Conservation (phyloP, 2,329 filamentous ascomycete genomes). For the Talaromyces amestolkiae region DNA sequence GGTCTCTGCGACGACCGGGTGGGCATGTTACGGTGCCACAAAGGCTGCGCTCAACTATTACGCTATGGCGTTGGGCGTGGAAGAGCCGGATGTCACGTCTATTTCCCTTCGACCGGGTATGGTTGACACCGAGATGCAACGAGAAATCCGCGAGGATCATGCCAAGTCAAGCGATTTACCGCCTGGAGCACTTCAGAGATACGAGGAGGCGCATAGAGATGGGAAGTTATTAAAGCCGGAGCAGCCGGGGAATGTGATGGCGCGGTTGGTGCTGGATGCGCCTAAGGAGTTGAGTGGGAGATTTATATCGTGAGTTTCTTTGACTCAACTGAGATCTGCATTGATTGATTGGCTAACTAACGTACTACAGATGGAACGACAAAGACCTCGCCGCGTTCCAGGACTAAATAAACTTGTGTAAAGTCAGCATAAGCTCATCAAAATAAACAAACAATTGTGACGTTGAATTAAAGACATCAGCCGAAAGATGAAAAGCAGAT, state of each 20-base stretch:
- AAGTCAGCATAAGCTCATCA: constrained; percentile 20
- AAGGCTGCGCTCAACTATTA: constrained; percentile 85
- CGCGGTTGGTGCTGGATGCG: constrained; percentile 67
- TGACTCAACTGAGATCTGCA: too few species aligned
- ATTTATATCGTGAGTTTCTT: constrained; percentile 53
- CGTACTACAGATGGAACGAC: constrained; percentile 45
- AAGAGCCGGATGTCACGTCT: constrained; percentile 73
- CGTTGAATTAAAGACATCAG: constrained; percentile 45
- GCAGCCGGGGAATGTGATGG: constrained; percentile 82
- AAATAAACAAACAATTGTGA: constrained; percentile 22
- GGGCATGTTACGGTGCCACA: constrained; percentile 77
- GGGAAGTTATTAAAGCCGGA: constrained; percentile 77
- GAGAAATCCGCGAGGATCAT: constrained; percentile 73
- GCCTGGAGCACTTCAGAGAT: constrained; percentile 59
- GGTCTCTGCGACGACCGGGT: constrained; percentile 62
- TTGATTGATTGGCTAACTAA: constrained; percentile 24
- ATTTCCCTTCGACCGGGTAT: constrained; percentile 74
- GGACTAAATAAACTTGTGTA: constrained; percentile 27
- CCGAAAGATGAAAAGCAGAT: constrained; percentile 66
- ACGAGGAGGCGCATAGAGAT: constrained; percentile 65
- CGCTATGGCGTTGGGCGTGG: constrained; percentile 66
- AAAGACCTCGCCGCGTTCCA: constrained; percentile 45
- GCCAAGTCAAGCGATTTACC: constrained; percentile 54
- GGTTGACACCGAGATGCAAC: constrained; percentile 88
- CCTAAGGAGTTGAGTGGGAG: constrained; percentile 69